These are phyloP conservation scores for Coemansia javaensis DNA, from an alignment of 192 early-diverging fungal species.

Conservation along the genomic window DNA sequence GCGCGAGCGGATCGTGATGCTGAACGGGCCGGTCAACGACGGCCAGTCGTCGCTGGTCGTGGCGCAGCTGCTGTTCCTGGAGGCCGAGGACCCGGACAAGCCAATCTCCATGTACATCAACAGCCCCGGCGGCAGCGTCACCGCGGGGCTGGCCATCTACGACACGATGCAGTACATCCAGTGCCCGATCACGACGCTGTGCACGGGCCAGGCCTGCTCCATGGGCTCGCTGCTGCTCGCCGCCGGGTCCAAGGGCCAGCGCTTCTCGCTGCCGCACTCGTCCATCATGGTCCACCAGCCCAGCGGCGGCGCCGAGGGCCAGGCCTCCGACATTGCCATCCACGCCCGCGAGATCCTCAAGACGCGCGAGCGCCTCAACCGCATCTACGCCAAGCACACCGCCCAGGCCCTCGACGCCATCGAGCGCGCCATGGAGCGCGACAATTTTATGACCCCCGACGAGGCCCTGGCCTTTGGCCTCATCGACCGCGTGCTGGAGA, in stretches of 20 bases:
- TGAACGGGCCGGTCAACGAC: conserved; percentile 91
- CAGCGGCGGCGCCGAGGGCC: conserved; percentile 88
- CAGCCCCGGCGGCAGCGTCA: conserved; percentile 94
- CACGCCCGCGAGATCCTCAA: conserved; percentile 93
- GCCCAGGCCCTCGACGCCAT: conserved; percentile 75
- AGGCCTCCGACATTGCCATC: conserved; percentile 95
- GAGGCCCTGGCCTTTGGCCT: conserved; percentile 88
- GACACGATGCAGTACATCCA: conserved; percentile 90
- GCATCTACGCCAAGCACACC: conserved; percentile 83
- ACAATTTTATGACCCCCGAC: conserved; percentile 90
- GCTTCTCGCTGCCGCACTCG: conserved; percentile 84
- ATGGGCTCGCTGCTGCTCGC: conserved; percentile 95
- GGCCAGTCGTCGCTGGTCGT: conserved; percentile 79
- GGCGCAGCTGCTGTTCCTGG: conserved; percentile 91
- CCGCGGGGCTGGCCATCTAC: conserved; percentile 91
- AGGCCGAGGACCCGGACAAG: conserved; percentile 91
- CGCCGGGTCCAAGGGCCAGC: conserved; percentile 82
- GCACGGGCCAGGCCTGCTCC: conserved; percentile 95
- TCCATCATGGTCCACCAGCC: conserved; percentile 98
- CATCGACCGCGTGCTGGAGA: conserved; percentile 83
- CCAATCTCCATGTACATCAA: conserved; percentile 96
- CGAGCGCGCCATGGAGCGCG: conserved; percentile 87
- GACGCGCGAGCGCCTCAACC: conserved; percentile 76
- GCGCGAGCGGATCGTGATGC: conserved; percentile 93
- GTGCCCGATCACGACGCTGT: conserved; percentile 88